Base-by-base conservation (phyloP, 179 eudicot species). In the Actinidia polygama region DNA sequence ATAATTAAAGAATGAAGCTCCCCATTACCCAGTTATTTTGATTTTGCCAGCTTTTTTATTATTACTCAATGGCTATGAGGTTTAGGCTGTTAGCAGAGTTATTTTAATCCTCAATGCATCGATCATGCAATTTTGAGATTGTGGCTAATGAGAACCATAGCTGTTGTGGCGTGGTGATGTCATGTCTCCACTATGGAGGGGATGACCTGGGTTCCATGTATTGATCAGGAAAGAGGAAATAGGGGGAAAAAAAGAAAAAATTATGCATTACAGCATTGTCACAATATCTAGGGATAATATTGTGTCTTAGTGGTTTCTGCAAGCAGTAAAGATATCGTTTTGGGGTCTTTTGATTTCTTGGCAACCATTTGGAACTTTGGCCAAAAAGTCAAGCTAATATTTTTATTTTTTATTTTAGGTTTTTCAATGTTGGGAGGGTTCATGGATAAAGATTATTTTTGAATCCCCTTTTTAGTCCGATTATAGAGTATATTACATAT, bases 1-100 rank as follows among this genome's bases (percentile, higher is more conserved):
- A 73, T 73, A 36, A 26, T 54, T 3, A 75, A 44, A 75, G 63
- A 75, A 55, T 75, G 46, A 54, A 26, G 21, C 18, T 76, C 62
- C 26, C 49, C 18, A 59, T 3, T 51, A 1, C 51, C 19, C 5
- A 19, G 24, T 76, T 36, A 18, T 36, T 36, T 7, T 74, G 24
- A 50, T 21, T 70, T 49, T 50, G 58, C 59, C 59, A 49, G 7
- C 77, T 50, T 21, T 73, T 23, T 0, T 6, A 30, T 49, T 8
- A 19, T 51, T 7, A 51, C 77, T 14, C 49, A 21, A 24, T 73
- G 77, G 12, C 21, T 11, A 51, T 51, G 77, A 21, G 77, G 19
- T 73, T 50, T 72, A 49, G 75, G 75, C 57, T 49, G 75, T 72
- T 46, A 10, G 26, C 4, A 47, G 51, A 47, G 26, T 71, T 18